Conservation (phyloP, 257 asterid species). For the Asclepias syriaca region DNA sequence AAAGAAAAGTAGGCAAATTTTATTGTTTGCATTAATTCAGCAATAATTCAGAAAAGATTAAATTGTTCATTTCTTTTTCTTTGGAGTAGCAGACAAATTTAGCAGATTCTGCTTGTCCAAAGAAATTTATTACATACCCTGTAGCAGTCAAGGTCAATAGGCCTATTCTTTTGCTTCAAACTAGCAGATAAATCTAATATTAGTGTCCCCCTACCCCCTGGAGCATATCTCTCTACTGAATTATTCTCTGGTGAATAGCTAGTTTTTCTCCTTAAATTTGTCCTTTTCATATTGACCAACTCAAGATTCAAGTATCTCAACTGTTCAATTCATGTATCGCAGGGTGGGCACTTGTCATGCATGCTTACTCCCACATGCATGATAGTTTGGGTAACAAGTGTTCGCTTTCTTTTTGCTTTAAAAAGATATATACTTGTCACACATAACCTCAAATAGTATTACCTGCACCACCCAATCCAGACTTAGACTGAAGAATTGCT, state of each 20-base stretch:
- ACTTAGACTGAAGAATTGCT: conserved; percentile 87
- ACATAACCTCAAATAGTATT: conserved; percentile 1
- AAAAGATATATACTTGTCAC: background rate
- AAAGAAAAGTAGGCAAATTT: background rate
- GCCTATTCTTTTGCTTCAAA: background rate
- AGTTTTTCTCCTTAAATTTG: background rate
- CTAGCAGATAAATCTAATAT: background rate
- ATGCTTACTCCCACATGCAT: background rate
- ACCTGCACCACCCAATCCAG: conserved; percentile 97
- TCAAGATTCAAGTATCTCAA: background rate
- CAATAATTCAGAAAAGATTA: background rate
- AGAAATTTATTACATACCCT: background rate
- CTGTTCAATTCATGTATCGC: background rate
- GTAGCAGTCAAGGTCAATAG: background rate
- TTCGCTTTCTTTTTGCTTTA: background rate
- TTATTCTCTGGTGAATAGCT: background rate
- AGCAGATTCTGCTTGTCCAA: background rate
- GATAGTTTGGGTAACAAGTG: background rate
- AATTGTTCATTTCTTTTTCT: background rate
- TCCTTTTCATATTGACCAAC: background rate
- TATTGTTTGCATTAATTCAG: background rate
- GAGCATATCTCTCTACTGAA: background rate
- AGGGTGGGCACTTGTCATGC: background rate
- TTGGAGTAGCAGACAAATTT: background rate
- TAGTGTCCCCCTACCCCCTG: background rate